A percentile compares a stretch with the other conserved stretches of the same genome.
phyloP scores from a whole-genome alignment of 108 stramenopile species.

The Seminavis robusta region DNA sequence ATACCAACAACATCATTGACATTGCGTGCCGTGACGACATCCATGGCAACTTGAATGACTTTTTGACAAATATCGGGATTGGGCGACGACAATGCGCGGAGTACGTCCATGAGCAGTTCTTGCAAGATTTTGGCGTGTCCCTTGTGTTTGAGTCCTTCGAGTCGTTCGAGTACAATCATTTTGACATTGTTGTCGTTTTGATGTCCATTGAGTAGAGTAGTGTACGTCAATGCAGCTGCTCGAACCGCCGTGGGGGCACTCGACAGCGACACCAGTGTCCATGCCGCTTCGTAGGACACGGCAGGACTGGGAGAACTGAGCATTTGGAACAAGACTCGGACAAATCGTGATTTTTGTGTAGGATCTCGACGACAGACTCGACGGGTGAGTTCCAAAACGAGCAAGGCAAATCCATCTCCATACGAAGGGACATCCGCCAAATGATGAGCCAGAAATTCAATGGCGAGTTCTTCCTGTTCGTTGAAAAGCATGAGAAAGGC shows the following conservation, averaged over 20 bases:
- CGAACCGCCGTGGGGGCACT: conserved; percentile 97
- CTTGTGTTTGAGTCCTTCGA: conserved; percentile 88
- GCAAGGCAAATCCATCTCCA: conserved; percentile 95
- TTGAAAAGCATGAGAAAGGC: conserved; percentile 99
- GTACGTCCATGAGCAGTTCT: conserved; percentile 97
- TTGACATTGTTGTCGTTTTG: conserved; percentile 98
- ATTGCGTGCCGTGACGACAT: conserved; percentile 90
- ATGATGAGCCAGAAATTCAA: conserved; percentile 94
- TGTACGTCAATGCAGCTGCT: conserved; percentile 95
- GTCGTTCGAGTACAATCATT: conserved; percentile 94
- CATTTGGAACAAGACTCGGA: conserved; percentile 93
- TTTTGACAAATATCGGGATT: conserved; percentile 97
- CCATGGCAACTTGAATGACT: conserved; percentile 94
- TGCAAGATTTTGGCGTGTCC: conserved; percentile 96
- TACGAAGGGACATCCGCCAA: conserved; percentile 89
- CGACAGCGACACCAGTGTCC: conserved; percentile 97
- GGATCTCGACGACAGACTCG: conserved; percentile 96
- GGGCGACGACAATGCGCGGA: conserved; percentile 91
- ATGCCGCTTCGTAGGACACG: conserved; percentile 98
- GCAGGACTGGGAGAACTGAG: conserved; percentile 87
- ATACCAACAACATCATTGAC: conserved; percentile 94
- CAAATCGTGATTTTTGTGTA: conserved; percentile 96
- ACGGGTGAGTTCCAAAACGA: conserved; percentile 96
- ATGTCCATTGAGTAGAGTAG: conserved; percentile 91
- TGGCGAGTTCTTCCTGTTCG: conserved; percentile 91